These are phyloP conservation scores for Aspergillus nanangensis DNA, from an alignment of 495 filamentous ascomycete genomes.

Conservation along the genomic window DNA sequence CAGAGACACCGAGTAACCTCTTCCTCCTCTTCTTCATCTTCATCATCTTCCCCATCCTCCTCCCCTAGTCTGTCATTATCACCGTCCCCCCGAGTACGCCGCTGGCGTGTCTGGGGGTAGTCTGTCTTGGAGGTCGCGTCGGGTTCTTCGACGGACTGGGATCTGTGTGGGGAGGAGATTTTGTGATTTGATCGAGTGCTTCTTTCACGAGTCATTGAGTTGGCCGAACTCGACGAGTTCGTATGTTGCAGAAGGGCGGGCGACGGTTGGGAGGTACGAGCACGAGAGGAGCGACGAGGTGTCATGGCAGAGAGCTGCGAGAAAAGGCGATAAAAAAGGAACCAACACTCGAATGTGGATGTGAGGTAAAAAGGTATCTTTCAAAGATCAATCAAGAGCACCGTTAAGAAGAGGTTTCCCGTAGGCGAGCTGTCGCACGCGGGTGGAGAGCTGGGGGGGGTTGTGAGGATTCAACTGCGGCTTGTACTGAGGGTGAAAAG, in stretches of 20 bases:
- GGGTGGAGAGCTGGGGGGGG: slow-evolving; percentile 15
- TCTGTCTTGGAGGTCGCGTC: slow-evolving; percentile 53
- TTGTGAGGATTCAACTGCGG: slow-evolving; percentile 8
- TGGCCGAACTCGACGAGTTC: slow-evolving; percentile 73
- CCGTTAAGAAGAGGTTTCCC: slow-evolving; percentile 11
- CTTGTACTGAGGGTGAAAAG: slow-evolving; percentile 8
- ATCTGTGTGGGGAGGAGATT: slow-evolving; percentile 67
- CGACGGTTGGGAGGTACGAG: slow-evolving; percentile 74
- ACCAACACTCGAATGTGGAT: background rate
- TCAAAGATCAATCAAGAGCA: background rate
- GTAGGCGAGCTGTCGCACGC: slow-evolving; percentile 26
- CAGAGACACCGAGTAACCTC: slow-evolving; percentile 94
- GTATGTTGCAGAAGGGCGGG: slow-evolving; percentile 61
- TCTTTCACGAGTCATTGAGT: slow-evolving; percentile 64
- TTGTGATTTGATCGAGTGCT: slow-evolving; percentile 69
- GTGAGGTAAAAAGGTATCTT: no score
- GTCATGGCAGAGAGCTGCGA: slow-evolving; percentile 41
- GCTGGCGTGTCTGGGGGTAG: slow-evolving; percentile 65
- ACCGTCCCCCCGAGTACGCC: slow-evolving; percentile 60
- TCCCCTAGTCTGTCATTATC: slow-evolving; percentile 42
- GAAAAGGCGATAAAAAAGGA: slow-evolving; percentile 1
- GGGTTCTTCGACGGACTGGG: slow-evolving; percentile 74
- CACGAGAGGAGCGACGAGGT: slow-evolving; percentile 87
- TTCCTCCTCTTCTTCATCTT: slow-evolving; percentile 67
- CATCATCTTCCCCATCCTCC: slow-evolving; percentile 56